Base-by-base conservation (phyloP, 768 basidiomycete genomes). In the Galerina sulciceps region DNA sequence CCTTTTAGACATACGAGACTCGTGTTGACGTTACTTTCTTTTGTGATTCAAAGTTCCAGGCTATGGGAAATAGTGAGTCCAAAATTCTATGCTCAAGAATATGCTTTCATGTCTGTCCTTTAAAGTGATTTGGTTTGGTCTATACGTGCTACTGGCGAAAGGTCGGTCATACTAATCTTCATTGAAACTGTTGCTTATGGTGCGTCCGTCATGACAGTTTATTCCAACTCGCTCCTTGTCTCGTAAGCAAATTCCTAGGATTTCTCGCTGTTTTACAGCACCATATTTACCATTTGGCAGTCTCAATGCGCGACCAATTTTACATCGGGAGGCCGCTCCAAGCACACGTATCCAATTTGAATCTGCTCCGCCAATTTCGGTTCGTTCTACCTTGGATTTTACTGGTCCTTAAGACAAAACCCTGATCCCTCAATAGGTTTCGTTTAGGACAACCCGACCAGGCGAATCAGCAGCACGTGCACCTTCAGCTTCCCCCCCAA, bases 101-200 rank as follows among this genome's bases (percentile, higher is more conserved):
- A 31, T 17, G 13, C 17, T 15, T 11, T 49, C 1, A 13, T 47
- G 6, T 15, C 20, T 49, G n/a, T 20, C 1, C 22, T 14, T 37
- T 6, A 8, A 10, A 65, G 64, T 61, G 55, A 42, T 65, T 20
- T 65, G 64, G 64, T 62, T 65, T 20, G 60, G 58, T 0, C 26
- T 65, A 2, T 65, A 65, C 44, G 52, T 65, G 13, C 20, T 65
- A 40, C 52, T 65, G 20, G 65, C 61, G 22, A 66, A 66, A 54
- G n/a, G 65, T 66, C 9, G 23, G 59, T 26, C 8, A 13, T 11
- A 38, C 23, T 6, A 17, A 2, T 35, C 14, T 34, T 38, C 9
- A 15, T 13, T 26, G n/a, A 18, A 40, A 22, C 40, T 22, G 6
- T n/a, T 35, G 15, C 26, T 23, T 14, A 45, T 17, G 9, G 11